phyloP scores from a whole-genome alignment of 108 stramenopile genomes.

The Skeletonema potamos region DNA sequence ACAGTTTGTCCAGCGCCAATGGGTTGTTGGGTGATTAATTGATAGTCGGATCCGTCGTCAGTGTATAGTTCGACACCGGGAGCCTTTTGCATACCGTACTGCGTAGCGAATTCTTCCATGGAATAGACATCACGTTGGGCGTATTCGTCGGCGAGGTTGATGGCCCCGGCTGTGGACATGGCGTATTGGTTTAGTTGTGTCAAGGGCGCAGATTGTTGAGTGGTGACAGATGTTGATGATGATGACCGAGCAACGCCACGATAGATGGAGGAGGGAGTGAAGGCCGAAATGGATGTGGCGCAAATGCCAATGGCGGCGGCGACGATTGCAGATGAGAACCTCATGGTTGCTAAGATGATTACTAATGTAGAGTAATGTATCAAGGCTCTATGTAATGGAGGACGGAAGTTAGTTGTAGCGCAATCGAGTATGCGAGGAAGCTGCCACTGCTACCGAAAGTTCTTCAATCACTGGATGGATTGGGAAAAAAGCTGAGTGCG shows the following conservation, averaged over 20 bases:
- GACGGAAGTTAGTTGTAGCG: neutral
- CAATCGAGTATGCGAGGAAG: neutral
- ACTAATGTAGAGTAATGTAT: too few relatives aligned
- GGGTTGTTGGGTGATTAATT: constrained; percentile 8
- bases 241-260: neutral
- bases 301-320: neutral
- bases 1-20: constrained; percentile 19
- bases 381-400: too few relatives aligned
- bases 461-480: neutral
- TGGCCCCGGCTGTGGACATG: neutral
- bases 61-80: constrained; percentile 49
- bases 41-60: constrained; percentile 24
- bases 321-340: neutral
- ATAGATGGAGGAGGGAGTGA: neutral
- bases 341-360: neutral
- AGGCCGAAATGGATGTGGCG: neutral
- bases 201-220: neutral
- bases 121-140: constrained; percentile 39
- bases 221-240: neutral
- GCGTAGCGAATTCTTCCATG: constrained; percentile 56
- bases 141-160: neutral
- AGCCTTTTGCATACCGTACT: constrained; percentile 50
- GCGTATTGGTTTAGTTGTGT: neutral
- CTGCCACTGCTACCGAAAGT: neutral
- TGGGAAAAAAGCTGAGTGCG: neutral